A percentile compares a stretch with the other conserved stretches of the same genome.
Conservation (phyloP, 2,329 filamentous ascomycete genomes). For the Exophiala sp. region DNA sequence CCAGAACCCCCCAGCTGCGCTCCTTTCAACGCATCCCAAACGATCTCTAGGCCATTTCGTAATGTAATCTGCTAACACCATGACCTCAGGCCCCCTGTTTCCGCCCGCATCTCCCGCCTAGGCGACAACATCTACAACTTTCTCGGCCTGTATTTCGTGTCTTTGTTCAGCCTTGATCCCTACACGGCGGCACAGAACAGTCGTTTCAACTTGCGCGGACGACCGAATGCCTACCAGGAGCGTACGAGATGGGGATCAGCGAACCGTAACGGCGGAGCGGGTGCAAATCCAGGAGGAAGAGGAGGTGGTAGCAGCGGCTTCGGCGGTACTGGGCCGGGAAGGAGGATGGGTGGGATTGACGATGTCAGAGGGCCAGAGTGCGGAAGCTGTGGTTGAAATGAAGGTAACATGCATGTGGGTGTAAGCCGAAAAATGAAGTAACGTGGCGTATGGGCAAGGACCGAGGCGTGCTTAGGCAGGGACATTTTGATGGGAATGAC, state of each 20-base stretch:
- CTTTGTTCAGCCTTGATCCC: conserved; percentile 47
- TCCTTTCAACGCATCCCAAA: not conserved
- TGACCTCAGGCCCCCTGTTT: conserved; percentile 41
- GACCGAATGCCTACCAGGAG: conserved; percentile 31
- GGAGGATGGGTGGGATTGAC: conserved; percentile 44
- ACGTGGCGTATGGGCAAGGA: not conserved
- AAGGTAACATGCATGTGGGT: not conserved
- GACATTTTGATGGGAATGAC: no score
- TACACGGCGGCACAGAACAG: conserved; percentile 45
- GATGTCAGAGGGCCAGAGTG: conserved; percentile 50
- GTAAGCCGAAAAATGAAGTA: not conserved
- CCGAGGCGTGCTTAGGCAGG: no score
- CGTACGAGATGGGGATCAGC: conserved; percentile 28
- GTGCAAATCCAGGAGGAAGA: conserved; percentile 19
- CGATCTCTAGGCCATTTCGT: no score
- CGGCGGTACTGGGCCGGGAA: conserved; percentile 33
- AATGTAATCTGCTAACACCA: not conserved
- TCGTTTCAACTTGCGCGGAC: conserved; percentile 42
- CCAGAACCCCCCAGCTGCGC: not conserved
- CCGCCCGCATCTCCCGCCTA: conserved; percentile 41
- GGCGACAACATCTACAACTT: conserved; percentile 45
- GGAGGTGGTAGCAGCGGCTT: conserved; percentile 33
- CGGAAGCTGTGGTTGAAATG: conserved; percentile 39
- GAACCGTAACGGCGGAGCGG: no score
- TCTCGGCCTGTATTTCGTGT: conserved; percentile 48